A percentile compares a stretch with the other conserved stretches of the same genome.
phyloP scores from a whole-genome alignment of 2,329 filamentous ascomycete genomes.

The Ophiocordyceps sinensis region DNA sequence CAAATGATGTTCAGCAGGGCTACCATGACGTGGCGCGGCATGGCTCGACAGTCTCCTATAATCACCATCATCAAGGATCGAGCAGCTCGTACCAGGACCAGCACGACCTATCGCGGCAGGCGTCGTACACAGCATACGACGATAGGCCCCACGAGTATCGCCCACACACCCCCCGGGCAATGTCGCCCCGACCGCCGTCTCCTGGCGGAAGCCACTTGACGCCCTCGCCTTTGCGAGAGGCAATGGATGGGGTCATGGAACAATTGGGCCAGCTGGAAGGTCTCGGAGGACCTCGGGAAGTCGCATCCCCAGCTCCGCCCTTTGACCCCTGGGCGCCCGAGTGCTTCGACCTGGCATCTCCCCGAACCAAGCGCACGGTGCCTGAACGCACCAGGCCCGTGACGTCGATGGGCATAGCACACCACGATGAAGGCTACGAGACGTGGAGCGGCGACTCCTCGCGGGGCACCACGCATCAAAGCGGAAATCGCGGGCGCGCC shows the following conservation, averaged over 20 bases:
- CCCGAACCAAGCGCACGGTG: constrained; percentile 11
- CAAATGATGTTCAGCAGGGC: constrained; percentile 3
- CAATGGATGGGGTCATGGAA: constrained; percentile 97
- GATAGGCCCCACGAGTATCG: constrained; percentile 14
- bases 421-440: constrained; percentile 46
- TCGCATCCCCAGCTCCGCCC: constrained; percentile 39
- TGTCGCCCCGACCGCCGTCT: constrained; percentile 54
- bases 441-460: constrained; percentile 42
- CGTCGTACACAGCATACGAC: constrained; percentile 26
- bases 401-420: constrained; percentile 59
- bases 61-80: constrained; percentile 16
- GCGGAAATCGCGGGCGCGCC: constrained; percentile 28
- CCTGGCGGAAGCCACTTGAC: constrained; percentile 56
- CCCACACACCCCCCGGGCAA: constrained; percentile 39
- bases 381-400: constrained; percentile 33
- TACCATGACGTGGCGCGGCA: constrained; percentile 12
- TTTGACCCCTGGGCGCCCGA: constrained; percentile 82
- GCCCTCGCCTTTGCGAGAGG: constrained; percentile 80
- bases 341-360: constrained; percentile 49
- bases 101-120: constrained; percentile 19
- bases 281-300: constrained; percentile 37
- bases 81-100: constrained; percentile 17
- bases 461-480: constrained; percentile 27
- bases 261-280: constrained; percentile 67
- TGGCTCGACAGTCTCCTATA: constrained; percentile 23